Base-by-base conservation (phyloP, 306 rosid species). In the Luffa acutangula region DNA sequence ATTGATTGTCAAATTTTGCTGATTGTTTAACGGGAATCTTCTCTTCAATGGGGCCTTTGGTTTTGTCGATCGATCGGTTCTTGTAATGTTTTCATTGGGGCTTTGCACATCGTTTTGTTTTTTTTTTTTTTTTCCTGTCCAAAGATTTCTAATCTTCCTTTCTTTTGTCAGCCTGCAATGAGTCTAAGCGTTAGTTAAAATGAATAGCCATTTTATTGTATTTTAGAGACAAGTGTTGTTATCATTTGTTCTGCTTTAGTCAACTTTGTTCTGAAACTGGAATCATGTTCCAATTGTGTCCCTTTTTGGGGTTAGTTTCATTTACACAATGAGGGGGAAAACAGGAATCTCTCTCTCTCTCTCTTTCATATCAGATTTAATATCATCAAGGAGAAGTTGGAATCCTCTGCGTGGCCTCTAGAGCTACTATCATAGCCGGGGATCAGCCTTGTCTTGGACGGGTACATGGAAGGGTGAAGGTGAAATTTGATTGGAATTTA, bases 211-310 rank as follows among this genome's bases (percentile, higher is more conserved):
- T 69, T 39, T 25, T 12, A 5, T 72, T 72, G 77, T 20, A 37
- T n/a, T 37, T 67, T 64, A 9, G 75, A 67, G 25, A 67, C 34
- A 8, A 67, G 3, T 46, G 41, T 45, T 12, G 41, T 8, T 72
- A 25, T 72, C 33, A 46, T 21, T 66, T 66, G 48, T 17, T 65
- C 11, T 65, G 25, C 11, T 65, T 17, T 37, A 65, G 73, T 39
- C 49, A 39, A 65, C 73, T 37, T 39, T 9, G 31, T 39, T 71
- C 58, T 10, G 12, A 46, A 71, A 25, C 41, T 48, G 77, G 54
- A 48, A 71, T 71, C 77, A 43, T 70, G 54, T 70, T 69, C 11
- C 75, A 71, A 45, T 71, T 33, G 77, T 72, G 76, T 51, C 25
- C 20, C 25, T 48, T 72, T 72, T 37, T 46, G 6, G 43, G 77